These are phyloP conservation scores for Chlamydomonas reinhardtii DNA, from an alignment of 163 green algal species.

Conservation along the genomic window DNA sequence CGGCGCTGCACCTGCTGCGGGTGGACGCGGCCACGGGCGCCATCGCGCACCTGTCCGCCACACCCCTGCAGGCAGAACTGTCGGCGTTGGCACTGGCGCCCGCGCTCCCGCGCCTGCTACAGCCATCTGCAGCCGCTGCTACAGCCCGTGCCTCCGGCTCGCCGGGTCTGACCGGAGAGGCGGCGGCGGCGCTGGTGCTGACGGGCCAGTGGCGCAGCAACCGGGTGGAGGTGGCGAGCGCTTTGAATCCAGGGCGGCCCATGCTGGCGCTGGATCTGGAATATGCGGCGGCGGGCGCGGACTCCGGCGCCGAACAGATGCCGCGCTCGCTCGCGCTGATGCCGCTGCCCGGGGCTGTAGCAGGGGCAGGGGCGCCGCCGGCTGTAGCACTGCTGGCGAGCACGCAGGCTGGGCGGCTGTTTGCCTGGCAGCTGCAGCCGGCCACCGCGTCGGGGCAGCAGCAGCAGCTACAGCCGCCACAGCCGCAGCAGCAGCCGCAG, in stretches of 20 bases:
- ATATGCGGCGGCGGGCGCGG: too few species aligned
- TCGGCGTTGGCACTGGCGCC: conserved; percentile 23
- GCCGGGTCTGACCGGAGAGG: too few species aligned
- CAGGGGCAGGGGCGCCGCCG: not conserved
- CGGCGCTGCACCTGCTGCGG: conserved; percentile 13
- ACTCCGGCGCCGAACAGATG: conserved; percentile 8
- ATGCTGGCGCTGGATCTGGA: conserved; percentile 27
- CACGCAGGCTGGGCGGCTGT: conserved; percentile 38
- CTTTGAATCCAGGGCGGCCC: not conserved
- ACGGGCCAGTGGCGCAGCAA: conserved; percentile 42
- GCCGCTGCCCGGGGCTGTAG: not conserved
- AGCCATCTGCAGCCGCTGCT: not conserved
- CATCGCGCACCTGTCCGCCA: not conserved
- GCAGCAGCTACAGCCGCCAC: not conserved
- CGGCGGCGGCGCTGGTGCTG: not conserved
- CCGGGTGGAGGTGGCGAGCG: not conserved
- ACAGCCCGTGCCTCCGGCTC: too few species aligned
- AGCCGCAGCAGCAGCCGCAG: not conserved
- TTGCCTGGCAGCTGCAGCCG: not conserved
- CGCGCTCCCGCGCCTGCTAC: not conserved
- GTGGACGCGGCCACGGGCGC: not conserved
- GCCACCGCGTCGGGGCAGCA: not conserved
- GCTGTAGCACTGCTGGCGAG: conserved; percentile 34
- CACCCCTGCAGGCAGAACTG: conserved; percentile 13
- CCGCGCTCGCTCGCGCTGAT: conserved; percentile 41